Evolutionary conservation across 1,139 yeast genomes (phyloP), one percentile per base, ranked within the genome.

Genomic region (Trichomonascaceae sp.): DNA sequence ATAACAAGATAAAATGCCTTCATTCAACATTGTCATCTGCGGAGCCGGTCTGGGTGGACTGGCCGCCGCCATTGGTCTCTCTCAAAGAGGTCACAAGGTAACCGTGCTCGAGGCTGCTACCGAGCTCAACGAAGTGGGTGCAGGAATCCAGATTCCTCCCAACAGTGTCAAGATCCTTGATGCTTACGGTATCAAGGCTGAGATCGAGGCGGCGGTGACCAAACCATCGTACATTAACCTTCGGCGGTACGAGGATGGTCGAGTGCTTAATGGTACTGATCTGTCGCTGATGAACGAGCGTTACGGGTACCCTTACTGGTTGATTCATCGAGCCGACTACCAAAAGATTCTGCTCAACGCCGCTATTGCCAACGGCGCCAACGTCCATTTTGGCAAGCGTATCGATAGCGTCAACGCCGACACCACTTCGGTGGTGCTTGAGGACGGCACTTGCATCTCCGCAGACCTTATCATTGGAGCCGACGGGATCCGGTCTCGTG

Each of bases 1-100:
- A 8, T 11, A 20, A 20, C 6, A 20, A 20, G 11, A 20, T 8
- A 20, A 8, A 6, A 20, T 20, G 23, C 23, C 23, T 20, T 20
- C 23, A 28, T 36, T 37, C 23, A 43, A 46, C 16, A 45, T 59
- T 18, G 46, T 56, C 15, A 45, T 60, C 8, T 48, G 54, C 13
- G 66, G 65, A 3, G 66, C 61, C 9, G 66, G 66, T 3, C 48
- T 62, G 15, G 66, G 65, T 9, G 66, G 66, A 3, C 43, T 62
- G 28, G 44, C 60, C 3, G 54, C 62, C 2, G 59, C 64, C 9
- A 54, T 61, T 20, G 57, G 60, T 1, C 41, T 61, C 30, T 45
- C 44, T 20, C 37, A 50, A 32, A 51, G 51, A 4, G 66, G 65
- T 5, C 65, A 61, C 40, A 40, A 50, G 15, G 65, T 59, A 2